Evolutionary conservation across 2,329 filamentous ascomycete species (phyloP), one percentile per base, ranked within the genome.

Genomic region (Aspergillus flavus): DNA sequence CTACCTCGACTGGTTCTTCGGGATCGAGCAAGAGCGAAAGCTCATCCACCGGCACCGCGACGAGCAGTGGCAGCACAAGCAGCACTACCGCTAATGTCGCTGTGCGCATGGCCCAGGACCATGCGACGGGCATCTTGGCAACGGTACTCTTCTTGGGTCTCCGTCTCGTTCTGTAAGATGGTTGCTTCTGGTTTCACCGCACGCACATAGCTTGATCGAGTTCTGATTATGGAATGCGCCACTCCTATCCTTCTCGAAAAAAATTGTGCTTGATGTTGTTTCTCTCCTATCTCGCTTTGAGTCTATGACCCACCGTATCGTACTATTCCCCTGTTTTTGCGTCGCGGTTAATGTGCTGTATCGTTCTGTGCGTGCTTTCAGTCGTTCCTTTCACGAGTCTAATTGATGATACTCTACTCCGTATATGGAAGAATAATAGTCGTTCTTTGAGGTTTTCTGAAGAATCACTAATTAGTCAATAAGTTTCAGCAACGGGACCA

Each of bases 131-230:
- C 59, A 71, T 81, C 46, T 73, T 88, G 61, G 83, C 82, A 56
- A 82, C 82, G 64, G 83, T 83, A 71, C 76, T 88, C 66, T 77
- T 86, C 62, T 82, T 84, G 57, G 76, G 85, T 60, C 85, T 89
- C 71, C 86, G 85, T 66, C 74, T 88, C 65, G 79, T 86, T 65
- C 76, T 89, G 75, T 90, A 85, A 21, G 23, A 55, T 28, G 48
- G 30, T 59, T 16, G 23, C 23, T n/a, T 52, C 21, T 46, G 36
- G 23, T 60, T 55, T n/a, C 52, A 39, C 30, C 4, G 34, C 52
- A n/a, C 4, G 52, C 52, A n/a, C 4, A 26, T 39, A 32, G 34
- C 52, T 34, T 55, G 30, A 52, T 34, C 48, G 14, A 32, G 16
- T 9, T 39, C n/a, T 39, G 32, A 55, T 36, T n/a, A 55, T 55